These are phyloP conservation scores for Lagenidium sp. DNA, from an alignment of 352 stramenopile species.

Conservation along the genomic window DNA sequence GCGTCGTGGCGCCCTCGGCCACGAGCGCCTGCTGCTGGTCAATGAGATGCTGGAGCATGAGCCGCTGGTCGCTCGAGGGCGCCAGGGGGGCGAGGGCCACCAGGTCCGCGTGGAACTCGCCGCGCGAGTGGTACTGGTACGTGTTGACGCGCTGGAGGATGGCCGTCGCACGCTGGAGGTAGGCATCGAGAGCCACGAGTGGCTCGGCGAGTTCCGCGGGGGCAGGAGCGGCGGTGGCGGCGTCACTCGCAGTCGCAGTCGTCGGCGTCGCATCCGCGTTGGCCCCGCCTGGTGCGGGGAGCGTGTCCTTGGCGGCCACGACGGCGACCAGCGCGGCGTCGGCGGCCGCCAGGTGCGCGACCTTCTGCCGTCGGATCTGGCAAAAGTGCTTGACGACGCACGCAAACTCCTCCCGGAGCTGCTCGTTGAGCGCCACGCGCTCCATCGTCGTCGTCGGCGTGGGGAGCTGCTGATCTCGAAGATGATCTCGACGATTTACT, in stretches of 20 bases:
- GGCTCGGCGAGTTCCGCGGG: no score
- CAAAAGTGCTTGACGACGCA: conserved; percentile 43
- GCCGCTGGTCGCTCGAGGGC: neutral
- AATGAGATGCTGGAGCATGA: neutral
- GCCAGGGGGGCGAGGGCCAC: neutral
- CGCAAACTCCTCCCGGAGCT: conserved; percentile 52
- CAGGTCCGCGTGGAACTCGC: neutral
- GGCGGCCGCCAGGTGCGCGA: conserved; percentile 1
- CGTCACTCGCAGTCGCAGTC: no score
- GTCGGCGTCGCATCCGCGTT: no score
- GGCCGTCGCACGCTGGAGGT: conserved; percentile 1
- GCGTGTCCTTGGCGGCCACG: no score
- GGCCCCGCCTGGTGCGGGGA: no score
- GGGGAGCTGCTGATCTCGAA: no score
- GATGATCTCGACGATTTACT: no score
- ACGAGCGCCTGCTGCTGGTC: neutral
- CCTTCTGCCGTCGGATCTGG: conserved; percentile 12
- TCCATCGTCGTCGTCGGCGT: conserved; percentile 40
- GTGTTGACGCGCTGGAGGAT: conserved; percentile 45
- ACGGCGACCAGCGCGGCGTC: no score
- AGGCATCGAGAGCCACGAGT: no score
- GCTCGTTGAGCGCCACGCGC: conserved; percentile 51
- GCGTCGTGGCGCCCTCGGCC: conserved; percentile 1
- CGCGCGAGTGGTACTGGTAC: neutral
- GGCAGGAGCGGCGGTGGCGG: no score